Conservation (phyloP, 306 rosid genomes). For the Luffa aegyptiaca region DNA sequence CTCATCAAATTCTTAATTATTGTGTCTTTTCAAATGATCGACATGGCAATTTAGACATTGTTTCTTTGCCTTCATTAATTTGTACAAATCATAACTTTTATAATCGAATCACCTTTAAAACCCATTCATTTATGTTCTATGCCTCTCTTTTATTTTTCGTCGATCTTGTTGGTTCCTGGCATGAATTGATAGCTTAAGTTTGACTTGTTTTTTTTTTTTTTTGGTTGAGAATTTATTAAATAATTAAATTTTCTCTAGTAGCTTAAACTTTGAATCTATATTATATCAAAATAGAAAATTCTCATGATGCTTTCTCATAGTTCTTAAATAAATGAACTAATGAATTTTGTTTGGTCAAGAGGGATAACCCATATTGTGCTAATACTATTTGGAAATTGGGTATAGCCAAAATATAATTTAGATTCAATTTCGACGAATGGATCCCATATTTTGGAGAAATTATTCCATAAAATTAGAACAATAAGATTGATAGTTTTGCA, state of each 20-base stretch:
- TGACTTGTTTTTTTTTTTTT: not conserved
- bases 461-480: too few species aligned
- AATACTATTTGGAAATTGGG: too few species aligned
- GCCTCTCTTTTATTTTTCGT: not conserved
- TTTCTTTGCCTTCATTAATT: not conserved
- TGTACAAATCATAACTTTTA: not conserved
- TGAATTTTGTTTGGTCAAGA: too few species aligned
- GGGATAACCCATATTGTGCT: too few species aligned
- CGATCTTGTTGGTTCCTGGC: not conserved
- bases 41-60: not conserved
- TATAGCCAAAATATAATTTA: too few species aligned
- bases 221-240: not conserved
- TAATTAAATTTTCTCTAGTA: not conserved
- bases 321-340: too few species aligned
- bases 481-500: too few species aligned
- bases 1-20: not conserved
- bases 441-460: too few species aligned
- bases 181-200: not conserved
- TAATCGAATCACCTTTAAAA: not conserved
- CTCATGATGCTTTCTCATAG: too few species aligned
- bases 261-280: not conserved
- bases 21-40: not conserved
- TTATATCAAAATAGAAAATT: too few species aligned
- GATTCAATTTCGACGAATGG: too few species aligned
- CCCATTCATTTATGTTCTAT: not conserved